Evolutionary conservation across 2,329 filamentous ascomycete genomes (phyloP).

Genomic region (Colletotrichum falcatum): DNA sequence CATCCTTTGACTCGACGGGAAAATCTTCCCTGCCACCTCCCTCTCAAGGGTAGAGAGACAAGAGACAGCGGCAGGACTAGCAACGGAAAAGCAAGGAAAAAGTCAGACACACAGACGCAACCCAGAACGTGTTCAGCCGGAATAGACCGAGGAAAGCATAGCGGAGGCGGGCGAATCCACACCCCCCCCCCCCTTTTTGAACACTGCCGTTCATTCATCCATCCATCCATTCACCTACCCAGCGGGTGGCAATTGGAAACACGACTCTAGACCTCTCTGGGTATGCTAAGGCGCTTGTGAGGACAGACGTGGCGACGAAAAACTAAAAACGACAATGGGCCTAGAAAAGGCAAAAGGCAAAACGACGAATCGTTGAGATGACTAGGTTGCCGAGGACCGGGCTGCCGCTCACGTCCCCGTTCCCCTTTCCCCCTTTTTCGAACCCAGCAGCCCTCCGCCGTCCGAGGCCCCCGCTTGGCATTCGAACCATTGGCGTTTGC

Average conservation of each 20-base stretch:
- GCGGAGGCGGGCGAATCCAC: neutral
- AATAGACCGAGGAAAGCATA: neutral
- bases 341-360: neutral
- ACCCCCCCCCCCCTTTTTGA: neutral
- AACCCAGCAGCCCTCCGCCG: neutral
- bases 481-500: conserved; percentile 30
- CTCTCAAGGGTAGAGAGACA: neutral
- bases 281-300: no score
- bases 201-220: neutral
- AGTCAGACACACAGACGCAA: neutral
- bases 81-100: neutral
- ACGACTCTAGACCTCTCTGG: neutral
- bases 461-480: conserved; percentile 19
- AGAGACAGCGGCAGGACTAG: neutral
- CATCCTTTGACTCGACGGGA: conserved; percentile 18
- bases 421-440: neutral
- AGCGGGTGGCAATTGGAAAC: neutral
- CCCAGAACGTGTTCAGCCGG: neutral
- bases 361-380: conserved; percentile 4
- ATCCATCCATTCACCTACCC: neutral
- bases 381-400: conserved; percentile 6
- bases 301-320: neutral
- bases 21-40: neutral
- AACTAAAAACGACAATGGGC: neutral
- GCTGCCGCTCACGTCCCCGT: conserved; percentile 1